These are phyloP conservation scores for Ceratocystis cacaofunesta DNA, from an alignment of 2,329 filamentous ascomycete genomes.

Conservation along the genomic window DNA sequence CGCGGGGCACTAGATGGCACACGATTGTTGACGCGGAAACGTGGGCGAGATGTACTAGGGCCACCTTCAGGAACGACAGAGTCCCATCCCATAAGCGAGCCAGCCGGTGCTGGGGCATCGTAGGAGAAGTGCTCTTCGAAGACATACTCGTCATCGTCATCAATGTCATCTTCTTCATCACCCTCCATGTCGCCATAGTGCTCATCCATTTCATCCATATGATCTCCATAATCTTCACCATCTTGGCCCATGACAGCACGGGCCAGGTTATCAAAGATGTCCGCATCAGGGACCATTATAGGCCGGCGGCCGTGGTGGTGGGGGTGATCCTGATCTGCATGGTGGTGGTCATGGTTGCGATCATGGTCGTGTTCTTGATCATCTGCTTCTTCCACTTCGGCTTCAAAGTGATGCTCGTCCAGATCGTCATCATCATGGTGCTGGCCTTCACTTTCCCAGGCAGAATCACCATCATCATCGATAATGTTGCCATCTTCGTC, in stretches of 20 bases:
- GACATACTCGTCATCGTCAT: slow-evolving; percentile 51
- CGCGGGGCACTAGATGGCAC: background rate
- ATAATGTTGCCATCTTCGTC: slow-evolving; percentile 30
- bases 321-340: slow-evolving; percentile 7
- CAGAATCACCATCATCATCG: slow-evolving; percentile 44
- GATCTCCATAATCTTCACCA: slow-evolving; percentile 38
- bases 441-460: slow-evolving; percentile 46
- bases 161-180: slow-evolving; percentile 50
- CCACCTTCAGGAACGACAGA: slow-evolving; percentile 22
- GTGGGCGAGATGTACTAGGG: slow-evolving; percentile 27
- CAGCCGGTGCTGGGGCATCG: slow-evolving; percentile 31
- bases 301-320: slow-evolving; percentile 10
- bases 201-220: slow-evolving; percentile 37
- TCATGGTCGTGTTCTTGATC: slow-evolving; percentile 23
- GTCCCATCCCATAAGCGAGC: slow-evolving; percentile 42
- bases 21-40: slow-evolving; percentile 22
- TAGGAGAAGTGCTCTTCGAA: slow-evolving; percentile 44
- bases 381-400: slow-evolving; percentile 34
- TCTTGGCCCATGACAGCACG: slow-evolving; percentile 35
- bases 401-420: slow-evolving; percentile 39
- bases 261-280: slow-evolving; percentile 38
- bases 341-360: slow-evolving; percentile 14
- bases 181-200: slow-evolving; percentile 31
- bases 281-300: slow-evolving; percentile 29
- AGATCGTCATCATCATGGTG: slow-evolving; percentile 40